These are phyloP conservation scores for Immersiporthe knoxdaviesiana DNA, from an alignment of 2,329 filamentous ascomycete species.

Conservation along the genomic window DNA sequence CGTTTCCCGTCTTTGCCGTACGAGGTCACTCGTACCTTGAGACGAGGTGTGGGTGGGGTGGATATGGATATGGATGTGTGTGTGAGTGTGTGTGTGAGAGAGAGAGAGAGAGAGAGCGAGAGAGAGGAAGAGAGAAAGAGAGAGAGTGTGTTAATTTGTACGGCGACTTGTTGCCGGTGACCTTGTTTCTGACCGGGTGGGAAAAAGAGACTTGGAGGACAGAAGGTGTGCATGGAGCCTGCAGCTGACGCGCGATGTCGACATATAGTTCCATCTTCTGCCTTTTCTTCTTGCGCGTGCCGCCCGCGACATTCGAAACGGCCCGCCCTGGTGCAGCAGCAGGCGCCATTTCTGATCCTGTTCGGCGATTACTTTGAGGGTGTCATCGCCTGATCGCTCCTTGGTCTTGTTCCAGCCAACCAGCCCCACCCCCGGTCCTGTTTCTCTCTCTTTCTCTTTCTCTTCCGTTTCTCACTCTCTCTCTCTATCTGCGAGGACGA, in stretches of 20 bases:
- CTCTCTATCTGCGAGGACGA: constrained; percentile 11
- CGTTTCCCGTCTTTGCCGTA: background rate
- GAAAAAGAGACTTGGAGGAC: no score
- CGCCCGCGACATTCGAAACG: constrained; percentile 5
- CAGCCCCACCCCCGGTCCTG: background rate
- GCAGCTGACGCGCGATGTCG: constrained; percentile 26
- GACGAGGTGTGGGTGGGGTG: background rate
- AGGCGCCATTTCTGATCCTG: background rate
- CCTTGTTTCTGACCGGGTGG: background rate
- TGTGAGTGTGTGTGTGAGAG: background rate
- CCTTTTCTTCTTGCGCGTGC: constrained; percentile 19
- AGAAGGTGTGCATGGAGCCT: background rate
- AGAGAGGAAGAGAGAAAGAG: no score
- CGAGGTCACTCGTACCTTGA: constrained; percentile 4
- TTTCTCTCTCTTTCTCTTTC: no score
- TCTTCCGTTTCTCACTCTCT: no score
- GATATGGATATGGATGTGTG: no score
- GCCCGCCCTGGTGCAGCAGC: background rate
- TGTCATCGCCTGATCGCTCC: constrained; percentile 9
- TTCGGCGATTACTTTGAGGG: background rate
- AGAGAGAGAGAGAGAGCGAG: background rate
- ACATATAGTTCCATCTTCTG: constrained; percentile 11
- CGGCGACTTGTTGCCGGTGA: background rate
- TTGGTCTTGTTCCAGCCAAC: background rate
- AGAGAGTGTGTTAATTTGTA: no score